Conservation (phyloP, 73 alveolate genomes). For the Durusdinium trenchii region DNA sequence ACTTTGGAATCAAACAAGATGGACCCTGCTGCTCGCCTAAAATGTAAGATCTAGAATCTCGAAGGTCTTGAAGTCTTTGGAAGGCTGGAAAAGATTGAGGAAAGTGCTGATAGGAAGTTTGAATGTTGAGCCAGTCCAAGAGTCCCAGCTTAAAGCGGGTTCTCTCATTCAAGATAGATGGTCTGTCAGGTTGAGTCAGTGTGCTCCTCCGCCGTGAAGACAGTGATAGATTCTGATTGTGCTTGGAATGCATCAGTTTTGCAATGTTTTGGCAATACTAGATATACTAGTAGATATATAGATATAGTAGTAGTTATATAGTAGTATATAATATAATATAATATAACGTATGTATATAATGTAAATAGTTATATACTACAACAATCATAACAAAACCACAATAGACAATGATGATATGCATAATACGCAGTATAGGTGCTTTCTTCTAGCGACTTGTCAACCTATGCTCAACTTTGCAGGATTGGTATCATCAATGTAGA, state of each 20-base stretch:
- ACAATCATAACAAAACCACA: no score
- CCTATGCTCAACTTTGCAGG: no score
- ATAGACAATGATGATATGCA: no score
- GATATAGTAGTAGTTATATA: no score
- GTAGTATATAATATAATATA: no score
- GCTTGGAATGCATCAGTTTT: background rate
- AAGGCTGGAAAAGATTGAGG: background rate
- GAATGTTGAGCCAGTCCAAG: background rate
- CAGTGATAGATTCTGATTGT: constrained; percentile 80
- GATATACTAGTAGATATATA: no score
- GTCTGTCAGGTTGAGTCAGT: constrained; percentile 96
- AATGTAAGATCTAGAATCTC: background rate
- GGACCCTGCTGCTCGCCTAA: constrained; percentile 23
- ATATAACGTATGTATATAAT: no score
- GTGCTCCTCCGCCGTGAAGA: constrained; percentile 97
- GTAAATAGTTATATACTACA: no score
- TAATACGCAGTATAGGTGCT: no score
- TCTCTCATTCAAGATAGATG: background rate
- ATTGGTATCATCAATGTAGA: no score
- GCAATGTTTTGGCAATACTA: no score
- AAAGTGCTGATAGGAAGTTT: constrained; percentile 40
- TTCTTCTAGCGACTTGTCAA: no score
- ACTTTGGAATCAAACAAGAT: constrained; percentile 18
- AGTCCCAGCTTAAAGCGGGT: background rate
- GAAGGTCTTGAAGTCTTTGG: background rate